Percentiles rank a stretch among this genome's conserved stretches.
Conservation (phyloP, 106 monocot genomes). For the Posidonia australis region DNA sequence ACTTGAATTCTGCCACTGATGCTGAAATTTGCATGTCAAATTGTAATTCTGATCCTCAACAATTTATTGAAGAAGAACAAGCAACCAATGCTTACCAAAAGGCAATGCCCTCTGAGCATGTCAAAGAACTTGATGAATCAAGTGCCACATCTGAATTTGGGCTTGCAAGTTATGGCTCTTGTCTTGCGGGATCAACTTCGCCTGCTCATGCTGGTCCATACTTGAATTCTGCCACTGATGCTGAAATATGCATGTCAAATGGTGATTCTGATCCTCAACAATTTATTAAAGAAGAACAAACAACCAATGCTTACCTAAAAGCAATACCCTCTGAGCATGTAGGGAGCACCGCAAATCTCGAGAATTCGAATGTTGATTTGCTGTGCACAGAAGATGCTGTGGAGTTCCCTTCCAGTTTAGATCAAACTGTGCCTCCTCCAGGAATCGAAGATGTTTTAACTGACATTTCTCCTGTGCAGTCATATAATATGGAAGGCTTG, state of each 20-base stretch:
- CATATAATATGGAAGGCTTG: conserved; percentile 12
- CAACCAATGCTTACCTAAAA: conserved; percentile 7
- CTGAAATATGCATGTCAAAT: not conserved
- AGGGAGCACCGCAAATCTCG: not conserved
- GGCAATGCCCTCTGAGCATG: not conserved
- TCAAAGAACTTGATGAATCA: not conserved
- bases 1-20: not conserved
- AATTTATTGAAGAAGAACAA: conserved; percentile 13
- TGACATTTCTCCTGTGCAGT: conserved; percentile 1
- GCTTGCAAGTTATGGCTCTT: conserved; percentile 17
- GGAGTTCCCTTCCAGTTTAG: conserved; percentile 2
- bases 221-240: not conserved
- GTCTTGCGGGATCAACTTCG: conserved; percentile 9
- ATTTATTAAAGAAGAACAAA: conserved; percentile 13
- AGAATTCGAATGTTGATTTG: conserved; percentile 14
- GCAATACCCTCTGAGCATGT: conserved; percentile 1
- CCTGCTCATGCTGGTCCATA: conserved; percentile 3
- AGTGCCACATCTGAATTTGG: conserved; percentile 4
- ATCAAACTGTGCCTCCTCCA: not conserved
- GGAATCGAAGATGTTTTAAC: conserved; percentile 2
- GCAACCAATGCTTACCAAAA: conserved; percentile 6
- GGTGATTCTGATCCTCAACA: not conserved
- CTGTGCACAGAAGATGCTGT: not conserved
- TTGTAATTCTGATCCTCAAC: not conserved
- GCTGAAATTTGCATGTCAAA: not conserved